Evolutionary conservation across 352 stramenopile species (phyloP), one percentile per base, ranked within the genome.

Genomic region (Globisporangium nagaii): DNA sequence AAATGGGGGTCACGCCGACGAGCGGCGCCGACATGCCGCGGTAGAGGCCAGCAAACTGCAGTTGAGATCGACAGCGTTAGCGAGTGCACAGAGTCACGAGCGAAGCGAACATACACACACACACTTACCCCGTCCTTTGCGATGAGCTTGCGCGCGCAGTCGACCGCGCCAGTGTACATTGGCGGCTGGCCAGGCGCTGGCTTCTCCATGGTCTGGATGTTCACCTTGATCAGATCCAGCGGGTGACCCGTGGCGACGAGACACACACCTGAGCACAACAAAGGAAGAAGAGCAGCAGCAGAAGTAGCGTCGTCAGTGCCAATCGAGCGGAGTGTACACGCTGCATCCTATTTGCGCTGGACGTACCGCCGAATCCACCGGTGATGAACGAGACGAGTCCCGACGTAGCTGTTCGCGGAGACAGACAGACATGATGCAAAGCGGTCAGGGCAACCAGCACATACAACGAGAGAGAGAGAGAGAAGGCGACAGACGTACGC

Each of bases 191-290:
- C 72, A 10, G 81, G 59, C 61, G 79, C 69, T 34, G 84, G 70
- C 55, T 78, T 87, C 58, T 70, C 65, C 79, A 93, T 94, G 28
- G 86, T 97, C 73, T 96, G 88, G 52, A 97, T 86, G 70, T 96
- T 94, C 39, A 98, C 91, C 81, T 99, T 98, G 60, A 98, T 89
- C 24, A 98, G 78, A 63, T 98, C 95, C 57, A 98, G 81, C 3
- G 93, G 95, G 68, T 98, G 93, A 31, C 96, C 95, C 15, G 95
- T 93, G 12, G 94, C 71, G 43, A 98, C 91, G 20, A 96, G 79
- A 60, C 88, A 97, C 68, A 97, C 66, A 49, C 86, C 85, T 91
- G 43, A 24, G 51, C 32, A 11, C 11, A 63, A 41, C 48, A 44
- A 34, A 7, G 1, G 24, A n/a, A 24, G 2, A 24, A n/a, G n/a